phyloP scores from a whole-genome alignment of 345 rosid species.

The Bruguiera gymnorhiza region DNA sequence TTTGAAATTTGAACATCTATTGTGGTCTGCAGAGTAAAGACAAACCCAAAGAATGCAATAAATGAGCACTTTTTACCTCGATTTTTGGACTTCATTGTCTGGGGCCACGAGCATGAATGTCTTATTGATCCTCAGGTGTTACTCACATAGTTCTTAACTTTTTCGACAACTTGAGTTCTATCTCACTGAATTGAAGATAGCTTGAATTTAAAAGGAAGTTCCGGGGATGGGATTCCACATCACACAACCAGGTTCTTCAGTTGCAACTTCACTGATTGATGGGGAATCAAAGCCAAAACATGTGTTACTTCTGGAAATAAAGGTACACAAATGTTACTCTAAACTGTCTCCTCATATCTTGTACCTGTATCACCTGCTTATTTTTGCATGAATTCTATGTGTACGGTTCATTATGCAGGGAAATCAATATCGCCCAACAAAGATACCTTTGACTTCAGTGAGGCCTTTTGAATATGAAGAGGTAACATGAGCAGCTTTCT shows the following conservation, averaged over 20 bases:
- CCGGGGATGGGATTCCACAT: slow-evolving; percentile 98
- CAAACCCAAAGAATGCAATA: slow-evolving; percentile 96
- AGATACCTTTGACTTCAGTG: slow-evolving; percentile 92
- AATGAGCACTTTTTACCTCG: slow-evolving; percentile 96
- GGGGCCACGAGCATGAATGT: slow-evolving; percentile 99
- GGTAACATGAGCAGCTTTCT: slow-evolving; percentile 35
- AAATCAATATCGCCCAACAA: slow-evolving; percentile 95
- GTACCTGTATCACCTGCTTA: slow-evolving; percentile 10
- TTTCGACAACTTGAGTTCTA: not conserved
- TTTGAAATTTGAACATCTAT: slow-evolving; percentile 5
- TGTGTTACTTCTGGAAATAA: slow-evolving; percentile 93
- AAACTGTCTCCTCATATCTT: slow-evolving; percentile 10
- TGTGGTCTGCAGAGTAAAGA: slow-evolving; percentile 65
- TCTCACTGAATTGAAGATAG: slow-evolving; percentile 30
- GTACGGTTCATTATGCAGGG: slow-evolving; percentile 43
- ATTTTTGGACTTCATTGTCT: slow-evolving; percentile 86
- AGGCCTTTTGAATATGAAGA: slow-evolving; percentile 92
- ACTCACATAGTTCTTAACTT: slow-evolving; percentile 1
- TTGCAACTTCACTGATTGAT: slow-evolving; percentile 95
- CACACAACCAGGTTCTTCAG: slow-evolving; percentile 99
- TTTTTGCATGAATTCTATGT: slow-evolving; percentile 14
- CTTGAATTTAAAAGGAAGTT: slow-evolving; percentile 71
- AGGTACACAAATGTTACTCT: slow-evolving; percentile 43
- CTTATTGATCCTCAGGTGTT: slow-evolving; percentile 88
- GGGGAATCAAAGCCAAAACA: slow-evolving; percentile 99